Evolutionary conservation across 106 monocot species (phyloP).

Genomic region (Amphibolis antarctica): DNA sequence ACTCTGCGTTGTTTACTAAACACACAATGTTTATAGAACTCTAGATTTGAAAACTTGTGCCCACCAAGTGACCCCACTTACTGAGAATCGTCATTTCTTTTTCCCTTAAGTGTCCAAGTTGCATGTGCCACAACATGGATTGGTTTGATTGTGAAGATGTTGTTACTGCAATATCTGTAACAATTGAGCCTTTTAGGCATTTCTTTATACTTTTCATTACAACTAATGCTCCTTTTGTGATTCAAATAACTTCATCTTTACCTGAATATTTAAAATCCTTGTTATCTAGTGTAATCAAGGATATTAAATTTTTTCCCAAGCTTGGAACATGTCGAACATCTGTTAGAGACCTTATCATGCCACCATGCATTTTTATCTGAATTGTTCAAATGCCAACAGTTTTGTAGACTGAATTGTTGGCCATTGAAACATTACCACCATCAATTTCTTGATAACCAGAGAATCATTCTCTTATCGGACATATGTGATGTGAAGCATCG

Average conservation of each 20-base stretch:
- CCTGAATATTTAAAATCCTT: background rate
- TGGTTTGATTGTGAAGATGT: background rate
- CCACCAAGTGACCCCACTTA: background rate
- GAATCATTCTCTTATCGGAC: conserved; percentile 8
- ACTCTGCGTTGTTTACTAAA: background rate
- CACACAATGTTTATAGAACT: background rate
- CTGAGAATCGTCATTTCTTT: background rate
- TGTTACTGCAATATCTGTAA: background rate
- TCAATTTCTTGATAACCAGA: background rate
- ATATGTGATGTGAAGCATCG: conserved; percentile 1
- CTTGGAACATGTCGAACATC: background rate
- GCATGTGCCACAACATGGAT: background rate
- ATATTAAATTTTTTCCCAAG: conserved; percentile 9
- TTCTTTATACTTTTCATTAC: background rate
- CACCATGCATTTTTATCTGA: conserved; percentile 11
- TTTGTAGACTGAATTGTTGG: background rate
- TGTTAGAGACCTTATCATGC: background rate
- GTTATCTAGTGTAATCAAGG: background rate
- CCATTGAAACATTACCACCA: conserved; percentile 1
- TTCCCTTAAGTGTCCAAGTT: background rate
- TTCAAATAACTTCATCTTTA: conserved; percentile 1
- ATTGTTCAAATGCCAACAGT: background rate
- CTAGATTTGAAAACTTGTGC: background rate
- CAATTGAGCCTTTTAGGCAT: background rate
- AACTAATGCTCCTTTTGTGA: background rate